Evolutionary conservation across 108 stramenopile genomes (phyloP).

Genomic region (Craspedostauros australis): DNA sequence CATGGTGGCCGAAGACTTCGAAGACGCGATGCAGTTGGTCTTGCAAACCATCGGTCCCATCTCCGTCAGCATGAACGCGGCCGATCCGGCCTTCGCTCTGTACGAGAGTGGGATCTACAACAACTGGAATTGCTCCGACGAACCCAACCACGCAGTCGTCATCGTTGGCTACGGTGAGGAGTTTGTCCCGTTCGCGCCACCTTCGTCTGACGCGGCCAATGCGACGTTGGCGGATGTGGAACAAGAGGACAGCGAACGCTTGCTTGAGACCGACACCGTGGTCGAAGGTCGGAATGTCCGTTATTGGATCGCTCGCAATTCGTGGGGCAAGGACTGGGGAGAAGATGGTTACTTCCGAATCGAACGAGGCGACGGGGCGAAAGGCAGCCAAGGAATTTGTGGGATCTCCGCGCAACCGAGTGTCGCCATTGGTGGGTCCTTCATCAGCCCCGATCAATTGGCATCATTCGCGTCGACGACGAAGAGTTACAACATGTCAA

Average conservation of each 20-base stretch:
- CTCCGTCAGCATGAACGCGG: conserved; percentile 67
- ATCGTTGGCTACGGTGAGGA: conserved; percentile 57
- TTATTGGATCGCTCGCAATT: conserved; percentile 73
- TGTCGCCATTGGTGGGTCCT: conserved; percentile 65
- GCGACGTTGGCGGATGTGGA: conserved; percentile 4
- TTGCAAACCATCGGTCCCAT: conserved; percentile 70
- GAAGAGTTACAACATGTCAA: too few species aligned
- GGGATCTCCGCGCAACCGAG: conserved; percentile 69
- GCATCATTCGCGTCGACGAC: too few species aligned
- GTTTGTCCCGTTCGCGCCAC: conserved; percentile 2
- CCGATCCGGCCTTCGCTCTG: conserved; percentile 48
- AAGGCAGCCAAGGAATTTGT: conserved; percentile 55
- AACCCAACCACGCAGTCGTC: conserved; percentile 70
- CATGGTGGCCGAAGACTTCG: conserved; percentile 51
- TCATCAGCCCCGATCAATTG: too few species aligned
- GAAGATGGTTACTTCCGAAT: conserved; percentile 65
- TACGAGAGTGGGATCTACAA: conserved; percentile 64
- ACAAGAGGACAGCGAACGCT: neutral
- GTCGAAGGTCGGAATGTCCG: conserved; percentile 7
- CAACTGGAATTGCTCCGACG: conserved; percentile 30
- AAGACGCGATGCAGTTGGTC: conserved; percentile 61
- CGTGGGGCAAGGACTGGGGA: conserved; percentile 68
- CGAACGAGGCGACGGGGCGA: conserved; percentile 39
- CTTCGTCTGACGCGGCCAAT: neutral
- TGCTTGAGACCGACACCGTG: neutral